A percentile compares a stretch with the other conserved stretches of the same genome.
These are phyloP conservation scores for Volvox reticuliferus DNA, from an alignment of 139 green algal species.

Conservation along the genomic window DNA sequence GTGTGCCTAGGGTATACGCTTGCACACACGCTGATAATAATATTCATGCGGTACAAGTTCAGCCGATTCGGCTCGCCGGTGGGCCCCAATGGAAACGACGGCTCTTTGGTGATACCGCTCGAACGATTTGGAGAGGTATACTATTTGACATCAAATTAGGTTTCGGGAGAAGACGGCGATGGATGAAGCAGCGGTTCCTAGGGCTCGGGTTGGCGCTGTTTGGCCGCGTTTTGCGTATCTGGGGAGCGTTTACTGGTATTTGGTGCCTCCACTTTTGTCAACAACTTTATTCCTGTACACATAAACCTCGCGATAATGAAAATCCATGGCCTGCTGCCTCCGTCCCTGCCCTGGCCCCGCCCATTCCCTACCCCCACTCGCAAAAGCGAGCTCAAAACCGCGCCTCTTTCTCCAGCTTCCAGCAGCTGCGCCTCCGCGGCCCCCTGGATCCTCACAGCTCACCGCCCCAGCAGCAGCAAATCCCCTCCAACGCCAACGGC, in stretches of 20 bases:
- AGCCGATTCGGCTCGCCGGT: neutral
- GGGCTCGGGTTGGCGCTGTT: neutral
- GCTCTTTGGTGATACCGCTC: neutral
- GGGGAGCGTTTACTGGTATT: neutral
- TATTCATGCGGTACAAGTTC: conserved; percentile 21
- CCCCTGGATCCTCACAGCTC: neutral
- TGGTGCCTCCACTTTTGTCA: neutral
- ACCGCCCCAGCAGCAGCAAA: neutral
- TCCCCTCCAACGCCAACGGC: neutral
- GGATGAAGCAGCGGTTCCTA: neutral
- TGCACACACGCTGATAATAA: neutral
- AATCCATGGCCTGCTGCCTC: too few relatives aligned
- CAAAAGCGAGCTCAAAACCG: neutral
- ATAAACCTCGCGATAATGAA: neutral
- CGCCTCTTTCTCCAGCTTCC: too few relatives aligned
- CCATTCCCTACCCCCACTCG: neutral
- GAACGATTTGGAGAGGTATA: neutral
- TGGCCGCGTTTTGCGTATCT: too few relatives aligned
- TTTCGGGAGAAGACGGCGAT: neutral
- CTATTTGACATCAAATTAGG: neutral
- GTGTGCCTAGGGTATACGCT: neutral
- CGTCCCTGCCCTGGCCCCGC: neutral
- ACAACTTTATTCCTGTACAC: neutral
- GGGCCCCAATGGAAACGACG: neutral
- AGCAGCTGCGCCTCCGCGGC: neutral